A percentile compares a stretch with the other conserved stretches of the same genome.
Evolutionary conservation across 345 rosid genomes (phyloP).

Genomic region (Salix arbutifolia): DNA sequence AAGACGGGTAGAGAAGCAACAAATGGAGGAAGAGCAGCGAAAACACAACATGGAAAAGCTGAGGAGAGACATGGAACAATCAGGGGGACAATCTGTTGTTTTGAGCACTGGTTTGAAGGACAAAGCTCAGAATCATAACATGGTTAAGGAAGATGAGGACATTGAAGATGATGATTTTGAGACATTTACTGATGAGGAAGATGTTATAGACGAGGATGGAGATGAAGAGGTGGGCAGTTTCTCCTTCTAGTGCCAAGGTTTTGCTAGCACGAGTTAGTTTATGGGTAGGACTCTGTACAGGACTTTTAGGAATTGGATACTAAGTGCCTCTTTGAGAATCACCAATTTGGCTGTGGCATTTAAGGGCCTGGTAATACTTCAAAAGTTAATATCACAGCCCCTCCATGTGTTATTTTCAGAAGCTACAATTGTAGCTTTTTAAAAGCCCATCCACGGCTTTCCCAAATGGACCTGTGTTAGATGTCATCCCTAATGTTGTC

Average conservation of each 20-base stretch:
- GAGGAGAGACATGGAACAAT: conserved; percentile 67
- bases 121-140: conserved; percentile 20
- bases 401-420: too few relatives aligned
- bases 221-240: conserved; percentile 53
- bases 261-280: not conserved
- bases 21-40: conserved; percentile 57
- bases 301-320: not conserved
- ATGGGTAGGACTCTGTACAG: not conserved
- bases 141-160: conserved; percentile 41
- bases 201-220: conserved; percentile 37
- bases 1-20: conserved; percentile 69
- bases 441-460: too few relatives aligned
- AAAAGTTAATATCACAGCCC: too few relatives aligned
- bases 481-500: not conserved
- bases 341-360: too few relatives aligned
- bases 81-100: conserved; percentile 63
- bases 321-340: too few relatives aligned
- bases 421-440: too few relatives aligned
- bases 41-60: conserved; percentile 57
- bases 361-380: too few relatives aligned
- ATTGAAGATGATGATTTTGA: conserved; percentile 25
- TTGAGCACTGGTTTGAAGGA: conserved; percentile 65
- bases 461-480: too few relatives aligned
- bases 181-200: conserved; percentile 36
- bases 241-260: conserved; percentile 18